Conservation (phyloP, 345 rosid genomes). For the Eucalyptus pumila region DNA sequence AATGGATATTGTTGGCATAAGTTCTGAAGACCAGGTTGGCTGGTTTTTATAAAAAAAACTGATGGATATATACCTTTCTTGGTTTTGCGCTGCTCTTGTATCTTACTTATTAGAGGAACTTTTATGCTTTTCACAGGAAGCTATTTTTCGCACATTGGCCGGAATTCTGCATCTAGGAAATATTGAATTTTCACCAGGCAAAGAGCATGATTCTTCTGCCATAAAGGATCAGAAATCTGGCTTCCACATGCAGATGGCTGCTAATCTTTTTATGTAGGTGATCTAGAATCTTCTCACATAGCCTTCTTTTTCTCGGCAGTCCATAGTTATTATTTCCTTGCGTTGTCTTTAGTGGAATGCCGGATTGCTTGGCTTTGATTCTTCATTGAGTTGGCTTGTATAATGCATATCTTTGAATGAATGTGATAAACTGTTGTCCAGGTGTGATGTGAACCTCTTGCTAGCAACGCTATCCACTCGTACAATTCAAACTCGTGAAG, state of each 20-base stretch:
- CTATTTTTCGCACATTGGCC: constrained; percentile 90
- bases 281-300: background rate
- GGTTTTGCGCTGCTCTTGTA: background rate
- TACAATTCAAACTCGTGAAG: constrained; percentile 94
- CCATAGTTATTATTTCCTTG: background rate
- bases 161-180: constrained; percentile 96
- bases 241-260: constrained; percentile 76
- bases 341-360: background rate
- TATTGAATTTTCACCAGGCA: constrained; percentile 86
- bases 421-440: constrained; percentile 1
- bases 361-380: background rate
- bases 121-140: constrained; percentile 40
- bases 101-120: background rate
- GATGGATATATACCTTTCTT: background rate
- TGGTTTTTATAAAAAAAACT: background rate
- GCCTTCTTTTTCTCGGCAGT: background rate
- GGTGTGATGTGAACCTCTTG: constrained; percentile 82
- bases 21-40: constrained; percentile 74
- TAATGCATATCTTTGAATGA: background rate
- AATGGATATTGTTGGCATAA: constrained; percentile 93
- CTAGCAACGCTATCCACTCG: constrained; percentile 76
- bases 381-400: background rate
- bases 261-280: constrained; percentile 82
- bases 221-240: constrained; percentile 72
- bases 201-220: constrained; percentile 89